Percentiles rank a stretch among this genome's conserved stretches.
Evolutionary conservation across 2,329 filamentous ascomycete species (phyloP).

Genomic region (Tolypocladium tropicale): DNA sequence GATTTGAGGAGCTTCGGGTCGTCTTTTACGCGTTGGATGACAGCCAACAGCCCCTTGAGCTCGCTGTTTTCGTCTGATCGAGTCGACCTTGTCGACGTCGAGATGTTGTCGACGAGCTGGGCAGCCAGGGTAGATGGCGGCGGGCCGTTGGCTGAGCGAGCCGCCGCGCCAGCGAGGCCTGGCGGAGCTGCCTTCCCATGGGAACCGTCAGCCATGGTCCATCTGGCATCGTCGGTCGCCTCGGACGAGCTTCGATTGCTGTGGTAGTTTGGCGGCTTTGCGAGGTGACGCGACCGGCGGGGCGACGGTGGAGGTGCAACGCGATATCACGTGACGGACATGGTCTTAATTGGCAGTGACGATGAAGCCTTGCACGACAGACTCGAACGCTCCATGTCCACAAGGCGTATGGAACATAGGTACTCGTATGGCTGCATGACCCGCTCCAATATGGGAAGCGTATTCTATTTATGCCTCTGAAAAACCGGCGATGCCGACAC

Average conservation of each 20-base stretch:
- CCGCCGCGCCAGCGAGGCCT: slow-evolving; percentile 7
- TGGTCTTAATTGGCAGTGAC: neutral
- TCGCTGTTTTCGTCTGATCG: slow-evolving; percentile 60
- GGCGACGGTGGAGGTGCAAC: slow-evolving; percentile 3
- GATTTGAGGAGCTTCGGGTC: slow-evolving; percentile 45
- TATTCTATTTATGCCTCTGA: too few species aligned
- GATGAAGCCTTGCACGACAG: too few species aligned
- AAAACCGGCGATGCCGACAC: too few species aligned
- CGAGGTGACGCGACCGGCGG: slow-evolving; percentile 6
- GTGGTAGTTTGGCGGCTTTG: neutral
- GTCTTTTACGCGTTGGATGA: slow-evolving; percentile 45
- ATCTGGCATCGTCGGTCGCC: slow-evolving; percentile 12
- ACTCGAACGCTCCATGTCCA: too few species aligned
- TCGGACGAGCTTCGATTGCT: neutral
- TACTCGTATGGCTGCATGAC: too few species aligned
- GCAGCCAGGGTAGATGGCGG: slow-evolving; percentile 79
- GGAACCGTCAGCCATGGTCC: slow-evolving; percentile 17
- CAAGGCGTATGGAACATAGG: too few species aligned
- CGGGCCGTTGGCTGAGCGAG: slow-evolving; percentile 16
- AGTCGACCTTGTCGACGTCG: slow-evolving; percentile 50
- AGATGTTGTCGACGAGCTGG: slow-evolving; percentile 74
- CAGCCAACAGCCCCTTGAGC: slow-evolving; percentile 57
- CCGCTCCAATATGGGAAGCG: too few species aligned
- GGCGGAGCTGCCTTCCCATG: slow-evolving; percentile 9
- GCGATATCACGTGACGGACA: slow-evolving; percentile 11